phyloP scores from a whole-genome alignment of 306 rosid genomes.

The Chamaecrista fasciculata region DNA sequence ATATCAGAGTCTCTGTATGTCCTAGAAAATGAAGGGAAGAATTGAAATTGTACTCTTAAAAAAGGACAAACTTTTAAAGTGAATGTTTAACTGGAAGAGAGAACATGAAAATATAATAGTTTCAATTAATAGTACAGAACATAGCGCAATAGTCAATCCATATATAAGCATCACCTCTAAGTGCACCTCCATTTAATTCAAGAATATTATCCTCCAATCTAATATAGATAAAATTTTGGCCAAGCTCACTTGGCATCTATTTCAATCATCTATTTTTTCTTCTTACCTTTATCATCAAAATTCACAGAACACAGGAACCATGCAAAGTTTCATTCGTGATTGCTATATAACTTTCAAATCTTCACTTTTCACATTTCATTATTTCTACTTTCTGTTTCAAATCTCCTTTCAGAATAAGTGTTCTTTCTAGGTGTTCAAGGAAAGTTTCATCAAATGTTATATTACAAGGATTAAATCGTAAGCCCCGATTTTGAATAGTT shows the following conservation, averaged over 20 bases:
- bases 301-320: neutral
- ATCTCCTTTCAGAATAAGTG: neutral
- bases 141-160: conserved; percentile 4
- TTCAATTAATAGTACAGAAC: neutral
- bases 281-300: neutral
- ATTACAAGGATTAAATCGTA: neutral
- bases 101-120: neutral
- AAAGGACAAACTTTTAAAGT: neutral
- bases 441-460: neutral
- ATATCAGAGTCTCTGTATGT: conserved; percentile 78
- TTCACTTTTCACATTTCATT: neutral
- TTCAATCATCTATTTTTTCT: neutral
- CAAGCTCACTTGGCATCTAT: neutral
- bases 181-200: neutral
- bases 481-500: neutral
- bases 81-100: neutral
- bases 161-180: conserved; percentile 1
- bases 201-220: neutral
- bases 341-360: neutral
- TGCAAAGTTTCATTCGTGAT: neutral
- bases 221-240: neutral
- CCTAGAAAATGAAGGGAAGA: conserved; percentile 44
- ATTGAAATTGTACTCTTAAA: neutral
- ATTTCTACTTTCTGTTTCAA: neutral
- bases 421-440: neutral